Evolutionary conservation across 441 rosid species (phyloP).

Genomic region (Pelargonium myrrhifolium): DNA sequence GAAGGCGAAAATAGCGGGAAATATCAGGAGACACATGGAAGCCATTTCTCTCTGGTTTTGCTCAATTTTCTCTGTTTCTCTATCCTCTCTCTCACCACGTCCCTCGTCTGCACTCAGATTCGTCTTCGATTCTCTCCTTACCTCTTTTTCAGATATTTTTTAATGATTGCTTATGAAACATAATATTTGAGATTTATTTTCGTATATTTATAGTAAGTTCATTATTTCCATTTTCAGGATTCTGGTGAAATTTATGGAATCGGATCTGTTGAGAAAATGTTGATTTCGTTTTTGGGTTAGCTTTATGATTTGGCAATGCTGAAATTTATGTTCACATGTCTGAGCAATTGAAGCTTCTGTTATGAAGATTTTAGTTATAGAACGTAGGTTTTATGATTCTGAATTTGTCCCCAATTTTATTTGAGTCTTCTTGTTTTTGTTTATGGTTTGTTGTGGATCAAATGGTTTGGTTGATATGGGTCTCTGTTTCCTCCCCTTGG

Average conservation of each 20-base stretch:
- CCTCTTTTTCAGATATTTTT: no score
- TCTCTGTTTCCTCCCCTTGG: neutral
- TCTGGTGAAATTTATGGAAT: no score
- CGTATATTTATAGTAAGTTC: no score
- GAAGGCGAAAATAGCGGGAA: constrained; percentile 1
- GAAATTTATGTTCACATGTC: no score
- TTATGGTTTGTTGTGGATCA: neutral
- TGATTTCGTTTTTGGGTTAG: neutral
- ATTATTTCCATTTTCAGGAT: no score
- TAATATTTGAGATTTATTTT: no score
- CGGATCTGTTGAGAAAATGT: neutral
- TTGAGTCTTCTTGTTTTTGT: neutral
- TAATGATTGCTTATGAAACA: no score
- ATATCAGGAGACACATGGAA: neutral
- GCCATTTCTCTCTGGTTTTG: neutral
- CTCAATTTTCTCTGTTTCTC: neutral
- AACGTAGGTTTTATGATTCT: neutral
- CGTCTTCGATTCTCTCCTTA: neutral
- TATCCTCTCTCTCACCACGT: neutral
- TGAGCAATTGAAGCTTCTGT: neutral
- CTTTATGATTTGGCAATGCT: neutral
- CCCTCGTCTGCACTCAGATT: neutral
- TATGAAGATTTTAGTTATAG: neutral
- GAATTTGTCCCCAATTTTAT: neutral
- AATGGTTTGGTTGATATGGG: neutral